Evolutionary conservation across 441 rosid genomes (phyloP), one percentile per base, ranked within the genome.

Genomic region (Geranium incanum): DNA sequence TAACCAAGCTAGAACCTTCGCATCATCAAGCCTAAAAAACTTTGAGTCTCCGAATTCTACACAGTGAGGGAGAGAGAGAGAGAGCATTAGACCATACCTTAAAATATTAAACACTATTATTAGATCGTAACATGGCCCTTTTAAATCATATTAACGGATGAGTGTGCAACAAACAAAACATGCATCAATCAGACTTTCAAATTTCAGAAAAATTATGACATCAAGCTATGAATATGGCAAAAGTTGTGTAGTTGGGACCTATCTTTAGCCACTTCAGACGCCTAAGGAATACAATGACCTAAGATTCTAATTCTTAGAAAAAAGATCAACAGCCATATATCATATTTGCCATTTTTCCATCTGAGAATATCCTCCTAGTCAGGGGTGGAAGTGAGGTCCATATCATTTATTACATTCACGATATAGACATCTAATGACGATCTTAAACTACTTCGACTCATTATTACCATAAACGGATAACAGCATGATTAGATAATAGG

Each of bases 11-110:
- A 94, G 71, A 50, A 91, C 93, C 81, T 88, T 94, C 9, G 84
- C 76, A 80, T 91, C 92, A 70, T 90, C 91, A 70, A 94, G 96
- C 78, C 96, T 89, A 75, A 86, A 91, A 77, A 90, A 89, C 63
- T 79, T 90, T 73, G 82, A 74, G 4, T 92, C 85, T 77, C 95
- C 98, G 80, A 90, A 77, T 78, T 86, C 97, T 93, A 85, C 81
- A 68, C 1, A 52, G 1, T 71, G 19, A 77, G 12, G 67, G 1
- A 79, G 52, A 55, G 55, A 79, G 52, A 55, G 55, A 64, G 28
- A 72, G 18, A 16, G 7, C 8, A 8, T 21, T 18, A 0, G 19
- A 19, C 0, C 28, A 8, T 45, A 45, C 9, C 52, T 45, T 11
- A 45, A 7, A 6, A 45, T 45, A 45, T 45, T 45, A 7, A 45